phyloP scores from a whole-genome alignment of 305 asterid genomes.

The Fraxinus baroniana region DNA sequence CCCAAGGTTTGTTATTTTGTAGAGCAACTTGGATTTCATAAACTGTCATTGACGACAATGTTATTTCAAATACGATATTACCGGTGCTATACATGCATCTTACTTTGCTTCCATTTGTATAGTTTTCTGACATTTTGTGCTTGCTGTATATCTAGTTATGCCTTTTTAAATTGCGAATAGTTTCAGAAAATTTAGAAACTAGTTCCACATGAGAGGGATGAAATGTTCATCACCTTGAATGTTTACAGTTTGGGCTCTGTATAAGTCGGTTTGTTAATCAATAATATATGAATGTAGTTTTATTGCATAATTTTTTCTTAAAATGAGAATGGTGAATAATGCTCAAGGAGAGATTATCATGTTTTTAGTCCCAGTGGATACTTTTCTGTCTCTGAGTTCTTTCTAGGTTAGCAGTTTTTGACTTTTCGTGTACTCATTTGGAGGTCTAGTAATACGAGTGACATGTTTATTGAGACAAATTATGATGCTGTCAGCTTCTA shows the following conservation, averaged over 20 bases:
- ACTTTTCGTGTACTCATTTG: neutral
- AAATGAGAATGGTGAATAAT: neutral
- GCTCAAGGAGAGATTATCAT: neutral
- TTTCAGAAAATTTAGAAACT: conserved; percentile 9
- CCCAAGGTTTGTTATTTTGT: conserved; percentile 57
- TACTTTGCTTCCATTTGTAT: neutral
- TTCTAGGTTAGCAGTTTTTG: neutral
- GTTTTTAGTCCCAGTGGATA: neutral
- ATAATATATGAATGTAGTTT: neutral
- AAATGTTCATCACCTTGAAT: neutral
- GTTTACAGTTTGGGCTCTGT: neutral
- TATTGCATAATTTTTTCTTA: neutral
- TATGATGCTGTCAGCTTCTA: neutral
- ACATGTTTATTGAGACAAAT: neutral
- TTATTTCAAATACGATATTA: conserved; percentile 5
- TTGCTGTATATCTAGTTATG: neutral
- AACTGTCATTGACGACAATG: conserved; percentile 13
- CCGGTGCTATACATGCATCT: neutral
- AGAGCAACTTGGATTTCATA: conserved; percentile 18
- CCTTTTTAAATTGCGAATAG: neutral
- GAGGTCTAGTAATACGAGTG: neutral
- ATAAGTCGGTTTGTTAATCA: neutral
- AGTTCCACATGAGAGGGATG: neutral
- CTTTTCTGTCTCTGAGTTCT: neutral
- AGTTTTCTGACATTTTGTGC: neutral